phyloP scores from a whole-genome alignment of 495 filamentous ascomycete species.

The Lindgomyces ingoldianus region DNA sequence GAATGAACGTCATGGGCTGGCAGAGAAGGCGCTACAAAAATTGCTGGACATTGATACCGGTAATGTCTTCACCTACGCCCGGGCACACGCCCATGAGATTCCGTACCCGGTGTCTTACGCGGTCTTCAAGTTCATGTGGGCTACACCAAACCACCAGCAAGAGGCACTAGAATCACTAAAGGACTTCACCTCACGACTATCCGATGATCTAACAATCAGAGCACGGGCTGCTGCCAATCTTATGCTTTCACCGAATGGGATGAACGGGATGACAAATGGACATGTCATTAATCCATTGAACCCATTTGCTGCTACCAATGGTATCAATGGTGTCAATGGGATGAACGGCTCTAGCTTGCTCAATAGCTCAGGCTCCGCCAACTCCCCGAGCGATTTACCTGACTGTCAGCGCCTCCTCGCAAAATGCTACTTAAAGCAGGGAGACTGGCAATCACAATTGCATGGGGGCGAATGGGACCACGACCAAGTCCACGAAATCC shows the following conservation, averaged over 20 bases:
- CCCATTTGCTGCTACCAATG: constrained; percentile 47
- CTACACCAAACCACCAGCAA: constrained; percentile 62
- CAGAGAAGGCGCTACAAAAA: constrained; percentile 88
- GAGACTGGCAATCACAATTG: constrained; percentile 86
- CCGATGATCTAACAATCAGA: constrained; percentile 66
- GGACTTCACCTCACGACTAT: constrained; percentile 76
- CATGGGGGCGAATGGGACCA: constrained; percentile 85
- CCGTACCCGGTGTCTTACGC: constrained; percentile 78
- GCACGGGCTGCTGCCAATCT: constrained; percentile 57
- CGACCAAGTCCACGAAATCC: constrained; percentile 72
- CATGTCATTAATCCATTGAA: constrained; percentile 43
- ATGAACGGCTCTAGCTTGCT: constrained; percentile 40
- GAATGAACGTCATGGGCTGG: constrained; percentile 89
- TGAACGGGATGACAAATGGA: constrained; percentile 53
- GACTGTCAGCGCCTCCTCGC: constrained; percentile 79
- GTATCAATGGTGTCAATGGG: constrained; percentile 60
- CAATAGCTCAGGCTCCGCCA: constrained; percentile 29
- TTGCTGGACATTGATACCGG: constrained; percentile 65
- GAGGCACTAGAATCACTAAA: constrained; percentile 75
- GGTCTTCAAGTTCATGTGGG: constrained; percentile 93
- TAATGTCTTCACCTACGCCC: constrained; percentile 32
- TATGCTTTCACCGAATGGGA: constrained; percentile 44
- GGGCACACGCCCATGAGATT: constrained; percentile 35
- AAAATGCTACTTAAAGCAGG: constrained; percentile 91
- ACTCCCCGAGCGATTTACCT: constrained; percentile 45